A percentile compares a stretch with the other conserved stretches of the same genome.
phyloP scores from a whole-genome alignment of 106 monocot species.

The Vanilla planifolia region DNA sequence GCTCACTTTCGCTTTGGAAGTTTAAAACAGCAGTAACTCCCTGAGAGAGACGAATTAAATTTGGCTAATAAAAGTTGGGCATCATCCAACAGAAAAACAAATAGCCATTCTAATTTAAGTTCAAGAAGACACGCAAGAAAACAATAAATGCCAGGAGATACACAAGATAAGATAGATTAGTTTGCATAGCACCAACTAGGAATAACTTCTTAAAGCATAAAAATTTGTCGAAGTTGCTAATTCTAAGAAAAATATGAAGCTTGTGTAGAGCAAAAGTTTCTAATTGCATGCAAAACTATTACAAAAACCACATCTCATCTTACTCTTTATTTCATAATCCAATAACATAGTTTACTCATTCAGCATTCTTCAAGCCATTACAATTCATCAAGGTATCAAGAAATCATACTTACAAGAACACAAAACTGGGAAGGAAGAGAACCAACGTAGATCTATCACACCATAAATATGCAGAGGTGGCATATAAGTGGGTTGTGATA shows the following conservation, averaged over 20 bases:
- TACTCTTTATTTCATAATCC: background rate
- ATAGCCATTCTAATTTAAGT: background rate
- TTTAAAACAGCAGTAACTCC: conserved; percentile 87
- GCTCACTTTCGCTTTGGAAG: conserved; percentile 85
- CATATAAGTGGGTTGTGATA: too few species aligned
- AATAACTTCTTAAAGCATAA: background rate
- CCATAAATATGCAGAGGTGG: too few species aligned
- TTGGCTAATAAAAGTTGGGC: background rate
- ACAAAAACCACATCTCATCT: background rate
- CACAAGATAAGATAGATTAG: background rate
- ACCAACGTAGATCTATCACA: too few species aligned
- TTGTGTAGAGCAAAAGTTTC: background rate
- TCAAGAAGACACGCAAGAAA: background rate
- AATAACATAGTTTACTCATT: too few species aligned
- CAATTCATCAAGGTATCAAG: background rate
- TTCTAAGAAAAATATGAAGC: background rate
- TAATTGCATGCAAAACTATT: background rate
- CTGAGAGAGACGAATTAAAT: conserved; percentile 34
- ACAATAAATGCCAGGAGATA: background rate
- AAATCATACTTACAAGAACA: too few species aligned
- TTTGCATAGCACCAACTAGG: background rate
- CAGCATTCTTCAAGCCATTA: background rate
- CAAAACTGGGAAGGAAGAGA: too few species aligned
- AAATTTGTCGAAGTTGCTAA: background rate
- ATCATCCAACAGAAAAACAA: background rate